Evolutionary conservation across 305 asterid species (phyloP).

Genomic region (Fraxinus baroniana): DNA sequence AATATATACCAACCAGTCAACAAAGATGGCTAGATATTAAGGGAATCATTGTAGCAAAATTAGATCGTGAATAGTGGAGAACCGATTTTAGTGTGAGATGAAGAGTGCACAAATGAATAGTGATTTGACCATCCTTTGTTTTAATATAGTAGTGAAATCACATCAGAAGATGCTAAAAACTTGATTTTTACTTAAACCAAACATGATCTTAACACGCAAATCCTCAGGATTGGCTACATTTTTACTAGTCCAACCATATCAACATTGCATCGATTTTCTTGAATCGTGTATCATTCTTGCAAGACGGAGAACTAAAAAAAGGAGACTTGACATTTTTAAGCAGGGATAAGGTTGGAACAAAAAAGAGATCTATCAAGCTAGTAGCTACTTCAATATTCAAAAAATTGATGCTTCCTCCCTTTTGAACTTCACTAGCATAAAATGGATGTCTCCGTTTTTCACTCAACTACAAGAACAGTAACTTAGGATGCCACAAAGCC

Average conservation of each 20-base stretch:
- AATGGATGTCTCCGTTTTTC: neutral
- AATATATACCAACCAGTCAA: no score
- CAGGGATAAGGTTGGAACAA: neutral
- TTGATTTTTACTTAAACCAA: neutral
- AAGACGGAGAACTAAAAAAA: neutral
- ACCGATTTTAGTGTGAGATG: no score
- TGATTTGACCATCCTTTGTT: no score
- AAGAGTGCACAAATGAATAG: no score
- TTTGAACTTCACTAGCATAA: neutral
- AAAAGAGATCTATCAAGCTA: neutral
- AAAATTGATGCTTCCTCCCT: neutral
- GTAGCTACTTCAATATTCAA: neutral
- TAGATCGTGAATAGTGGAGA: no score
- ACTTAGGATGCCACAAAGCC: neutral
- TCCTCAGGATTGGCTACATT: neutral
- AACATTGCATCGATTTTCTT: neutral
- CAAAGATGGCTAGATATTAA: no score
- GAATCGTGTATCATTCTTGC: neutral
- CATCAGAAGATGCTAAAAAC: no score
- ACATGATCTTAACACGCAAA: neutral
- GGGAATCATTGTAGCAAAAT: no score
- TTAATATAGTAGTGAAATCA: no score
- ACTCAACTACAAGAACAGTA: neutral
- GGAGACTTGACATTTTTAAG: neutral
- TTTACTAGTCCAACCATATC: neutral